A percentile compares a stretch with the other conserved stretches of the same genome.
These are phyloP conservation scores for Crotalaria pallida DNA, from an alignment of 306 rosid genomes.

Conservation along the genomic window DNA sequence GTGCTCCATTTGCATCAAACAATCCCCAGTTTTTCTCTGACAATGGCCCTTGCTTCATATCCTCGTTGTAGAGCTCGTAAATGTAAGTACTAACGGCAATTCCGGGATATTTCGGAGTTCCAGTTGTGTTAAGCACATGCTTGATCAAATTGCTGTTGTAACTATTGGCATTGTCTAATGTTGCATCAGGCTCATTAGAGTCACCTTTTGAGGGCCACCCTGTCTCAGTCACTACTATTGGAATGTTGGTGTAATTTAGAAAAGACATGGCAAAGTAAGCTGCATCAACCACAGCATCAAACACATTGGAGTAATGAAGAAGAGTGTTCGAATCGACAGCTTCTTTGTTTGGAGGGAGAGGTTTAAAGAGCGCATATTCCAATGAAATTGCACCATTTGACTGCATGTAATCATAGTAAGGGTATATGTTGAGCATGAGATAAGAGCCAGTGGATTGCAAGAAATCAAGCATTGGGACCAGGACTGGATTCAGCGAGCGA, in stretches of 20 bases:
- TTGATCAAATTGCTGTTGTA: constrained; percentile 80
- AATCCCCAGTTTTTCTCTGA: constrained; percentile 91
- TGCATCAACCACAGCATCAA: constrained; percentile 81
- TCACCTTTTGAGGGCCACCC: constrained; percentile 85
- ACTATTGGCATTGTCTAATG: constrained; percentile 68
- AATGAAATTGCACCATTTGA: constrained; percentile 77
- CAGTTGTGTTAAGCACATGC: constrained; percentile 67
- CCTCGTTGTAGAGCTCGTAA: constrained; percentile 81
- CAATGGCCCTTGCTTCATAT: constrained; percentile 44
- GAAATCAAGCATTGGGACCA: constrained; percentile 70
- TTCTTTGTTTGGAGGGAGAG: constrained; percentile 70
- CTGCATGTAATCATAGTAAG: constrained; percentile 77
- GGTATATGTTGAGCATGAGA: constrained; percentile 74
- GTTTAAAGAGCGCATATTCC: constrained; percentile 70
- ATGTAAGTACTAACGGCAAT: constrained; percentile 64
- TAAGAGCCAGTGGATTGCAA: constrained; percentile 66
- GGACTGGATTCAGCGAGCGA: constrained; percentile 50
- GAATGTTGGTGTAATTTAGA: constrained; percentile 64
- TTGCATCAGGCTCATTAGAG: constrained; percentile 70
- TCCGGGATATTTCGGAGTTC: constrained; percentile 78
- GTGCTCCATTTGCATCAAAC: constrained; percentile 55
- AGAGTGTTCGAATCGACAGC: constrained; percentile 81
- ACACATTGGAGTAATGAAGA: constrained; percentile 76
- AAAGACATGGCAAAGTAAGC: constrained; percentile 72
- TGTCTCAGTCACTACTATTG: constrained; percentile 68